Evolutionary conservation across 805 yeast species (phyloP).

Genomic region (Metschnikowia gelsemii): DNA sequence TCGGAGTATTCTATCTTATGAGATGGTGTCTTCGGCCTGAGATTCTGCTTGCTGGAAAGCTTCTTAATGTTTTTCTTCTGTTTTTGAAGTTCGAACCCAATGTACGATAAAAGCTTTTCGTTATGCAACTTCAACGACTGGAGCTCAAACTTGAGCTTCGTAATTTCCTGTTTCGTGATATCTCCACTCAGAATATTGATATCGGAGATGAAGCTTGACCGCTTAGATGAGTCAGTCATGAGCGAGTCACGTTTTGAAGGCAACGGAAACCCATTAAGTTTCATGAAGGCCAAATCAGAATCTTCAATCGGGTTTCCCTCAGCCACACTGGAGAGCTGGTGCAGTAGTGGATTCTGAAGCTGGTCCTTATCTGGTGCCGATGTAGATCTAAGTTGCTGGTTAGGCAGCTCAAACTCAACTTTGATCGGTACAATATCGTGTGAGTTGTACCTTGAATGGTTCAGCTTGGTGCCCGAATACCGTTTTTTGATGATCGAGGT

Average conservation of each 20-base stretch:
- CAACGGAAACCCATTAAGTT: conserved; percentile 29
- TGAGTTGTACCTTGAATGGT: conserved; percentile 41
- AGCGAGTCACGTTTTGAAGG: conserved; percentile 17
- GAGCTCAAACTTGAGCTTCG: conserved; percentile 51
- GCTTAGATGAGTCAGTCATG: conserved; percentile 31
- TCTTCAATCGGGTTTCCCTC: conserved; percentile 22
- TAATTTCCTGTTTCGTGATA: conserved; percentile 46
- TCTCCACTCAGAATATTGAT: conserved; percentile 25
- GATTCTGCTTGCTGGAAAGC: conserved; percentile 38
- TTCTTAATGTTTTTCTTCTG: conserved; percentile 43
- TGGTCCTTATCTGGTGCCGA: conserved; percentile 31
- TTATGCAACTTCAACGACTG: conserved; percentile 54
- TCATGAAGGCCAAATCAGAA: conserved; percentile 27
- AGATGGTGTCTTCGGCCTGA: conserved; percentile 22
- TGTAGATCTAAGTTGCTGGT: conserved; percentile 23
- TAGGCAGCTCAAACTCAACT: conserved; percentile 40
- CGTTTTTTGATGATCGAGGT: conserved; percentile 20
- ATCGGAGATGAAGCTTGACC: conserved; percentile 31
- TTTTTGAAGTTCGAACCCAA: conserved; percentile 56
- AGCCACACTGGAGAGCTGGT: conserved; percentile 17
- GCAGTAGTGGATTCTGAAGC: conserved; percentile 3
- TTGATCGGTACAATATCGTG: conserved; percentile 44
- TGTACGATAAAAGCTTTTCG: conserved; percentile 55
- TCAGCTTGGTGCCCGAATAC: conserved; percentile 31
- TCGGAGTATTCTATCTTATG: conserved; percentile 47